A percentile compares a stretch with the other conserved stretches of the same genome.
Evolutionary conservation across 805 yeast species (phyloP).

Genomic region (Martiniozyma abietophila): DNA sequence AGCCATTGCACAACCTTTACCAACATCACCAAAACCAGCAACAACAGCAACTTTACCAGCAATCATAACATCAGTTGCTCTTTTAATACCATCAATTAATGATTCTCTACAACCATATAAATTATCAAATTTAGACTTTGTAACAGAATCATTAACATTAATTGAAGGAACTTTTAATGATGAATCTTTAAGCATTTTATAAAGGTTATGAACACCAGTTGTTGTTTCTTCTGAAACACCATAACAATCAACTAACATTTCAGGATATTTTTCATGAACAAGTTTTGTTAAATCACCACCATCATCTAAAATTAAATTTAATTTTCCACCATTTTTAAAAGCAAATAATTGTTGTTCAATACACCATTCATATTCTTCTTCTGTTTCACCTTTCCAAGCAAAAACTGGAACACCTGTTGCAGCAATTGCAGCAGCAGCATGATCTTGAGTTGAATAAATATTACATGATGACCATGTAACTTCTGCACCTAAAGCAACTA

Average conservation of each 20-base stretch:
- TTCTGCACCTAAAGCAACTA: conserved; percentile 97
- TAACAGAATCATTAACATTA: conserved; percentile 97
- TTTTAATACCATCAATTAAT: conserved; percentile 95
- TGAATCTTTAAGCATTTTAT: conserved; percentile 88
- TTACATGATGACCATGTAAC: conserved; percentile 99
- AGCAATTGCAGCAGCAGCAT: conserved; percentile 99
- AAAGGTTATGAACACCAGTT: conserved; percentile 98
- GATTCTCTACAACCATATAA: conserved; percentile 99
- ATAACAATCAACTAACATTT: conserved; percentile 87
- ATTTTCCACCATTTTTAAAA: conserved; percentile 90
- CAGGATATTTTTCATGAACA: conserved; percentile 97
- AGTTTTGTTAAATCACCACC: conserved; percentile 98
- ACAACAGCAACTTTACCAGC: conserved; percentile 99
- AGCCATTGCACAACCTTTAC: conserved; percentile 99
- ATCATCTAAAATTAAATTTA: conserved; percentile 95
- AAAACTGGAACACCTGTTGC: conserved; percentile 98
- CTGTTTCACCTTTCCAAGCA: conserved; percentile 99
- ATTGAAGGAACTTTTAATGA: conserved; percentile 96
- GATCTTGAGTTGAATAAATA: conserved; percentile 99
- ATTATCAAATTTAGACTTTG: conserved; percentile 99
- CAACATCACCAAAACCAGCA: conserved; percentile 99
- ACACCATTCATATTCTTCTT: conserved; percentile 99
- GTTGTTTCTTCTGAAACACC: conserved; percentile 99
- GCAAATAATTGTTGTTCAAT: conserved; percentile 98
- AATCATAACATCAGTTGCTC: conserved; percentile 99